Conservation (phyloP, 306 rosid genomes). For the Fragaria nilgerrensis region DNA sequence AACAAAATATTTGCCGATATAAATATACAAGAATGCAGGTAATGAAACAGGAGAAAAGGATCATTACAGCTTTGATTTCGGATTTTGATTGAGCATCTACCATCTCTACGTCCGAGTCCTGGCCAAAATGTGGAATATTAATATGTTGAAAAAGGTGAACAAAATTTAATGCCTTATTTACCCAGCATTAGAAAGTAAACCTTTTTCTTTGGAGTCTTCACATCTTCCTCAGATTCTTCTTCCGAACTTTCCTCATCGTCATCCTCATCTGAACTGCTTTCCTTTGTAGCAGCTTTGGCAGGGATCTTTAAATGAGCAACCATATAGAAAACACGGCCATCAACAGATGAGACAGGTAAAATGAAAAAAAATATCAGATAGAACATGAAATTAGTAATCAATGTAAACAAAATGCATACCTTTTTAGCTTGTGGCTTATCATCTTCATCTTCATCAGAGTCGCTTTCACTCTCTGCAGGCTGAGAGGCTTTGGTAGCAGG, state of each 20-base stretch:
- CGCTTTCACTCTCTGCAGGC: constrained; percentile 16
- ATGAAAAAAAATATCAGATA: too few relatives aligned
- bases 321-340: background rate
- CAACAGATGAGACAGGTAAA: background rate
- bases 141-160: background rate
- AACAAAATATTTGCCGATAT: background rate
- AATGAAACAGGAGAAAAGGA: background rate
- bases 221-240: constrained; percentile 13
- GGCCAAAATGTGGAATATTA: background rate
- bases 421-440: constrained; percentile 43
- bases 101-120: constrained; percentile 69
- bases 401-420: constrained; percentile 14
- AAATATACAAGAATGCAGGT: background rate
- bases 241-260: constrained; percentile 6
- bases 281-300: constrained; percentile 19
- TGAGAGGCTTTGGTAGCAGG: constrained; percentile 24
- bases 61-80: constrained; percentile 46
- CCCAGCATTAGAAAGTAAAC: constrained; percentile 8
- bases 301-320: constrained; percentile 16
- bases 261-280: constrained; percentile 25
- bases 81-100: constrained; percentile 42
- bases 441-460: constrained; percentile 32
- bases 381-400: background rate
- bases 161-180: background rate
- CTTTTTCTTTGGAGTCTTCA: constrained; percentile 47